Base-by-base conservation (phyloP, 2,329 filamentous ascomycete species). In the Chaetomiaceae sp. region DNA sequence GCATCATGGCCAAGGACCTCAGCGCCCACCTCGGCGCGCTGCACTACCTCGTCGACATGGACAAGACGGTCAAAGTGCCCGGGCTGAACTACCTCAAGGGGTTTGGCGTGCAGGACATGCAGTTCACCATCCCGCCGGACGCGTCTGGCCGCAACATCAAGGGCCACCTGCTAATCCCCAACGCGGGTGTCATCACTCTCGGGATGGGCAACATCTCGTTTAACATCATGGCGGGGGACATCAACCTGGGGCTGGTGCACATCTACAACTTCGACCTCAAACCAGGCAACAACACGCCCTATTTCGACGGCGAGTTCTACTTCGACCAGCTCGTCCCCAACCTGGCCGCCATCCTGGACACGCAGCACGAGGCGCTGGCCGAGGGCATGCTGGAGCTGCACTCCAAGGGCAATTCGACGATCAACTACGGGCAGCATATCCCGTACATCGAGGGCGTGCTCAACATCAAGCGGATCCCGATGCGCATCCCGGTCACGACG, bases 141-240 rank as follows among this genome's bases (percentile, higher is more conserved):
- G 56, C 58, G 0, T 62, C 70, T 14, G 68, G 68, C 10, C 62
- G 61, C 40, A 74, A 74, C 51, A 56, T 75, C 44, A 62, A 60
- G 20, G 72, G 71, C 1, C 58, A 60, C 1, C 58, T 73, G 8
- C 68, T 62, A 35, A 54, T 76, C 14, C 72, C 72, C 2, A 75
- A 75, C 51, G 58, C 61, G 27, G 70, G 70, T 2, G 57, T 65
- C 1, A 59, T 75, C 2, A 64, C 64, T 1, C 66, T 75, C 6
- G 67, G 65, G 0, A 60, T 72, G 3, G 72, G 72, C 10, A 69
- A 75, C 53, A 40, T 74, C n/a, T 69, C 68, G 0, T 63, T 74
- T 14, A 69, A 72, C 35, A 42, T 74, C 15, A 56, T 65, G 42
- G 66, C 64, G 0, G 68, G 68, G 3, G 60, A 67, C n/a, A 47